A percentile compares a stretch with the other conserved stretches of the same genome.
These are phyloP conservation scores for Echium plantagineum DNA, from an alignment of 257 asterid species.

Conservation along the genomic window DNA sequence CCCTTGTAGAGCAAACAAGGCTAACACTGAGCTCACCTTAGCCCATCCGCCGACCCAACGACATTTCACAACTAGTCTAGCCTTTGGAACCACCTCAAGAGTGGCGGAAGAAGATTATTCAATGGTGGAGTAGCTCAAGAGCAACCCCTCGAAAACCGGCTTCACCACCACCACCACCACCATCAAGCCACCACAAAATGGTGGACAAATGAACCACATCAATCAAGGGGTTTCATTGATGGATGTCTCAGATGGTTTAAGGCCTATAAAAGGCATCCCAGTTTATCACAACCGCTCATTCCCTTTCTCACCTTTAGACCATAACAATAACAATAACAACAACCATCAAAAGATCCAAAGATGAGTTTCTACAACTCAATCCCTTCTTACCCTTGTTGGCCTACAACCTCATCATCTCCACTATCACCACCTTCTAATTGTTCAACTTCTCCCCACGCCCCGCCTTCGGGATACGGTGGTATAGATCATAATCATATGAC, in stretches of 20 bases:
- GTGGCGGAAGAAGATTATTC: slow-evolving; percentile 9
- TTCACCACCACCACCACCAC: not conserved
- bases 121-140: slow-evolving; percentile 11
- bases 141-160: slow-evolving; percentile 10
- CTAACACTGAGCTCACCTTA: slow-evolving; percentile 53
- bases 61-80: not conserved
- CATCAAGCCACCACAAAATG: slow-evolving; percentile 8
- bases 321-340: slow-evolving; percentile 5
- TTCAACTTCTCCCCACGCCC: slow-evolving; percentile 11
- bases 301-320: slow-evolving; percentile 23
- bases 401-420: slow-evolving; percentile 2
- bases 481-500: slow-evolving; percentile 27
- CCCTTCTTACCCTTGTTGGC: slow-evolving; percentile 8
- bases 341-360: slow-evolving; percentile 26
- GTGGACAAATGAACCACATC: slow-evolving; percentile 24
- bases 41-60: slow-evolving; percentile 32
- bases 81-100: slow-evolving; percentile 4
- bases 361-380: slow-evolving; percentile 25
- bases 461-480: slow-evolving; percentile 11
- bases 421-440: slow-evolving; percentile 1
- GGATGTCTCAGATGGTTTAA: slow-evolving; percentile 42
- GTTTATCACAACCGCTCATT: slow-evolving; percentile 31
- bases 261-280: slow-evolving; percentile 64
- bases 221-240: slow-evolving; percentile 35
- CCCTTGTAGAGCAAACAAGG: slow-evolving; percentile 11